phyloP scores from a whole-genome alignment of 2,329 filamentous ascomycete species.

The Colletotrichum noveboracense region DNA sequence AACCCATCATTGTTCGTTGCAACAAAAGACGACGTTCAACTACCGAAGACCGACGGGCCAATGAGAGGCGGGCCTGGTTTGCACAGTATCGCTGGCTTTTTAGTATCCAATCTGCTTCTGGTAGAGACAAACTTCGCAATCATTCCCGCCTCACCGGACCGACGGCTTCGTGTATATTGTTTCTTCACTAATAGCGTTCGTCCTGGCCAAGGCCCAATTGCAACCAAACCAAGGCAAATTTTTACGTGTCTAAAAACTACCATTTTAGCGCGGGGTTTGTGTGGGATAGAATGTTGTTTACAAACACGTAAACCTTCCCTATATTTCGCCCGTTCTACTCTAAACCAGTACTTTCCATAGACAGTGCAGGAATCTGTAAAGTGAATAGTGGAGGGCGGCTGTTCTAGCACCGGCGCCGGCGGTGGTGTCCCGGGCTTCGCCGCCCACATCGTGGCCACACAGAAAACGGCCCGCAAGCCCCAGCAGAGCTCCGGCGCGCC shows the following conservation, averaged over 20 bases:
- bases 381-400: constrained; percentile 5
- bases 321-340: neutral
- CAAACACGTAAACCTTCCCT: neutral
- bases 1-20: neutral
- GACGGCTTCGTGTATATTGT: neutral
- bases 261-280: neutral
- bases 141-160: neutral
- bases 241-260: neutral
- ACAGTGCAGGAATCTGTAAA: constrained; percentile 20
- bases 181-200: neutral
- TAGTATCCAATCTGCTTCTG: neutral
- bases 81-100: neutral
- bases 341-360: neutral
- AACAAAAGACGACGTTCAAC: neutral
- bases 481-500: neutral
- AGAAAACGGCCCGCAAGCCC: neutral
- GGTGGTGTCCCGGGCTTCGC: neutral
- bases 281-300: neutral
- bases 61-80: neutral
- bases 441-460: neutral
- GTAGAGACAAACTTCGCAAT: neutral
- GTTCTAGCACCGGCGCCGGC: neutral
- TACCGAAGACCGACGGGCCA: neutral
- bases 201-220: neutral
- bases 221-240: neutral